These are phyloP conservation scores for Vitis hybrid DNA, from an alignment of 177 flowering plant genomes.

Conservation along the genomic window DNA sequence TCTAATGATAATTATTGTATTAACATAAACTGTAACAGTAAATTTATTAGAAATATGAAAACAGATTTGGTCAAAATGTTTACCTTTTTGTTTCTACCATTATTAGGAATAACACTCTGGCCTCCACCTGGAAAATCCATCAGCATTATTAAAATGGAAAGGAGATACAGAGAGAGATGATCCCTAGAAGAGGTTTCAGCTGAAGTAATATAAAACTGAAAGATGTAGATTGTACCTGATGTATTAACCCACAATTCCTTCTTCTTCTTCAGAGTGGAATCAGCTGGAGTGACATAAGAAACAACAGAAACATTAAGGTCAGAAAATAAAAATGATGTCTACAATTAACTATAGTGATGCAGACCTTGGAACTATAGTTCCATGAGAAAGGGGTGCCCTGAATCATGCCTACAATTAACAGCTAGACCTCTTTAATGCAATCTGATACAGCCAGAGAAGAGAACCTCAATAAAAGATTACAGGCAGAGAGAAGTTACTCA, in stretches of 20 bases:
- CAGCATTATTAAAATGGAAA: constrained; percentile 2
- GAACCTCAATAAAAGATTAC: too few species aligned
- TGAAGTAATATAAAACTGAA: not conserved
- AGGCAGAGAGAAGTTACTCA: not conserved
- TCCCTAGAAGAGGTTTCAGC: not conserved
- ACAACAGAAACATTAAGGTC: constrained; percentile 7
- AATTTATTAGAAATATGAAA: not conserved
- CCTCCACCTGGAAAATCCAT: constrained; percentile 38
- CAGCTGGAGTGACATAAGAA: constrained; percentile 23
- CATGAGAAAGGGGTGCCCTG: not conserved
- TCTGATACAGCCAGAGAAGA: too few species aligned
- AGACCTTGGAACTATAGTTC: not conserved
- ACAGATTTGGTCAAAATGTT: not conserved
- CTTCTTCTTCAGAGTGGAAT: constrained; percentile 31
- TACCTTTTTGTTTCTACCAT: constrained; percentile 50
- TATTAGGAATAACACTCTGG: constrained; percentile 23
- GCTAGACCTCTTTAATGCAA: not conserved
- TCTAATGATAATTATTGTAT: not conserved
- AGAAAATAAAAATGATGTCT: not conserved
- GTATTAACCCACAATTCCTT: constrained; percentile 26
- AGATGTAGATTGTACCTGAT: constrained; percentile 31
- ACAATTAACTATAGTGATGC: not conserved
- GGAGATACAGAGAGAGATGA: not conserved
- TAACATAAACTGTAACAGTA: not conserved
- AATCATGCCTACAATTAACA: constrained; percentile 1